phyloP scores from a whole-genome alignment of 768 basidiomycete species.

The Agaricus blazei region DNA sequence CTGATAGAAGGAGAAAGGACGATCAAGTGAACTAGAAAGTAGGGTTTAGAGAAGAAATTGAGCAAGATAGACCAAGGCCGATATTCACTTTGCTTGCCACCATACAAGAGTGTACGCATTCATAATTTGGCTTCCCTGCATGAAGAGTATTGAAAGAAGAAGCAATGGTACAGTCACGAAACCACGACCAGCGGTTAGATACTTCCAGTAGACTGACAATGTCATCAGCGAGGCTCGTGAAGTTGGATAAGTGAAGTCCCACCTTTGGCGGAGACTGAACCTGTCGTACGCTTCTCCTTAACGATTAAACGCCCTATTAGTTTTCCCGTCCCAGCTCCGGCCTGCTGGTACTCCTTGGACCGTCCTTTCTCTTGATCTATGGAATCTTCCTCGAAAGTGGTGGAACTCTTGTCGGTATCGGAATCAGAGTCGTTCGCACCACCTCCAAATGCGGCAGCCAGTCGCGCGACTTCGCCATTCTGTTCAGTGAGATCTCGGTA shows the following conservation, averaged over 20 bases:
- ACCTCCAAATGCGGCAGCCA: slow-evolving; percentile 55
- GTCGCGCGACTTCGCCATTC: slow-evolving; percentile 50
- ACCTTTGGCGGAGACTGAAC: slow-evolving; percentile 51
- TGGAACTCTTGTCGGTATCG: slow-evolving; percentile 4
- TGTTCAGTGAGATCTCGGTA: slow-evolving; percentile 44
- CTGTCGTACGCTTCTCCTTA: slow-evolving; percentile 61
- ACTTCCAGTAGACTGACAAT: slow-evolving; percentile 51
- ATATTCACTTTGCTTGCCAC: slow-evolving; percentile 59
- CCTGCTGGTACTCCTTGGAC: not conserved
- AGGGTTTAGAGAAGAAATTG: not conserved
- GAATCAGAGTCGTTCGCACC: slow-evolving; percentile 35
- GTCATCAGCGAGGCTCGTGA: not conserved
- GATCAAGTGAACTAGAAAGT: slow-evolving; percentile 35
- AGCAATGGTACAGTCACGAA: slow-evolving; percentile 46
- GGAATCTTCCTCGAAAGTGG: slow-evolving; percentile 1
- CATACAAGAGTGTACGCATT: slow-evolving; percentile 67
- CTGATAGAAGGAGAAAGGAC: slow-evolving; percentile 57
- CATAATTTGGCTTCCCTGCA: slow-evolving; percentile 58
- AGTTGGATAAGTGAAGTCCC: not conserved
- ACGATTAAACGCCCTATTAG: slow-evolving; percentile 63
- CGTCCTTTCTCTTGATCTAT: slow-evolving; percentile 8
- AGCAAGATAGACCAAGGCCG: not conserved
- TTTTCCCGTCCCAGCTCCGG: slow-evolving; percentile 49
- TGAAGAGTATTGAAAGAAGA: slow-evolving; percentile 42
- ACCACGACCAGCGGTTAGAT: slow-evolving; percentile 52